A percentile compares a stretch with the other conserved stretches of the same genome.
Conservation (phyloP, 129 eudicot species). For the Dittrichia graveolens region DNA sequence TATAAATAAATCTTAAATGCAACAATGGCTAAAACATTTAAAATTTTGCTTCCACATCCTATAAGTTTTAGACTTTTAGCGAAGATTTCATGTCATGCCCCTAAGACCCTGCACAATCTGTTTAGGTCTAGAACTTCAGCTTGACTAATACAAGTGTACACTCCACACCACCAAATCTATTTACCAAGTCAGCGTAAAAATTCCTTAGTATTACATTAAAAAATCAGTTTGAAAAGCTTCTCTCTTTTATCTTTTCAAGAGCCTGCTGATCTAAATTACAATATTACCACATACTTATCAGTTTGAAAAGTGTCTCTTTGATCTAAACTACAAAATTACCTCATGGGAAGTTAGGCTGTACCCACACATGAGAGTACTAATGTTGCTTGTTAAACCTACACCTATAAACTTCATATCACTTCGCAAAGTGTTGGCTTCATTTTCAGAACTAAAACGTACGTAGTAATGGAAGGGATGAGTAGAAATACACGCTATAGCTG, state of each 20-base stretch:
- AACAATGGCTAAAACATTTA: background rate
- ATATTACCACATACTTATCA: too few species aligned
- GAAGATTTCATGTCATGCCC: background rate
- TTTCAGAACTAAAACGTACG: slow-evolving; percentile 1
- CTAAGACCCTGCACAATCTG: background rate
- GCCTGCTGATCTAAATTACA: too few species aligned
- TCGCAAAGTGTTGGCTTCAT: background rate
- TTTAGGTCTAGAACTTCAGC: too few species aligned
- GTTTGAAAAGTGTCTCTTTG: background rate
- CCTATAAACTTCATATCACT: background rate
- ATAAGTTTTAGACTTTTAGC: too few species aligned
- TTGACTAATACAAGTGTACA: too few species aligned
- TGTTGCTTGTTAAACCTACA: background rate
- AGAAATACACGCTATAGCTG: too few species aligned
- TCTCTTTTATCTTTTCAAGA: background rate
- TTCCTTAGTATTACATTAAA: too few species aligned
- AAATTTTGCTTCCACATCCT: background rate
- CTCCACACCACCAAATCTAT: too few species aligned
- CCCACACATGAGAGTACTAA: background rate
- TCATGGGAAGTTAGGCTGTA: too few species aligned
- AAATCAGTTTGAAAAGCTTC: too few species aligned
- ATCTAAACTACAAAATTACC: slow-evolving; percentile 17
- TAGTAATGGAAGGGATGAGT: slow-evolving; percentile 7
- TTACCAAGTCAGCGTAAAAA: background rate
- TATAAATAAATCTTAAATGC: background rate